Evolutionary conservation across 2,329 filamentous ascomycete species (phyloP).

Genomic region (Monilinia polystroma): DNA sequence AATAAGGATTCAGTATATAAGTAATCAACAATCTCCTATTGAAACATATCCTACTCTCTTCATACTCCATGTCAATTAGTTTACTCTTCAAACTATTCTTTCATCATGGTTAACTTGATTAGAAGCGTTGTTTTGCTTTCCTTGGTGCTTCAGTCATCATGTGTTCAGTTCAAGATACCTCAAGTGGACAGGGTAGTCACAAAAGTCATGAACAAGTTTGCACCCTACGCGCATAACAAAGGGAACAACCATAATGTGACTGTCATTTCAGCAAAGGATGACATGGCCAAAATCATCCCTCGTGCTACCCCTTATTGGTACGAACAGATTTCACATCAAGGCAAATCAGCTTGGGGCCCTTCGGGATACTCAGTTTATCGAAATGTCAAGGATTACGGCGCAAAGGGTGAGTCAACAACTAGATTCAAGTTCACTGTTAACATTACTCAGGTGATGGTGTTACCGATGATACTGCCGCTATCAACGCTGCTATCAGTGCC

Average conservation of each 20-base stretch:
- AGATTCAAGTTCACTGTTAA: conserved; percentile 38
- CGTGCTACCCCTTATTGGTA: conserved; percentile 29
- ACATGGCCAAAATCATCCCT: conserved; percentile 19
- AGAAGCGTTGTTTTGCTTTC: conserved; percentile 6
- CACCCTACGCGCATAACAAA: conserved; percentile 20
- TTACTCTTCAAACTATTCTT: background rate
- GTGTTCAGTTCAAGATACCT: conserved; percentile 21
- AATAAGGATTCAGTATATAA: conserved; percentile 2
- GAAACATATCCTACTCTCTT: background rate
- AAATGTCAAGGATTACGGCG: conserved; percentile 29
- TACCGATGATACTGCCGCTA: conserved; percentile 79
- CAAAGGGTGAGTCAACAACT: conserved; percentile 18
- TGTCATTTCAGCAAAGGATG: conserved; percentile 14
- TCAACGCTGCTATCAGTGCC: conserved; percentile 57
- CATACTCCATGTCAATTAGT: background rate
- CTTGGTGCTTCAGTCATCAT: conserved; percentile 21
- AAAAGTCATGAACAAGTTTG: conserved; percentile 20
- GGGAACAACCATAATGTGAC: background rate
- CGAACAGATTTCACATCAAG: conserved; percentile 28
- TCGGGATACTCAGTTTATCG: conserved; percentile 27
- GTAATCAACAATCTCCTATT: background rate
- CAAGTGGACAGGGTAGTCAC: conserved; percentile 17
- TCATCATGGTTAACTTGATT: conserved; percentile 20
- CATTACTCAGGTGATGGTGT: conserved; percentile 46
- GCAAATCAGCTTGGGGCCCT: conserved; percentile 28